These are phyloP conservation scores for Huntiella savannae DNA, from an alignment of 2,329 filamentous ascomycete species.

Conservation along the genomic window DNA sequence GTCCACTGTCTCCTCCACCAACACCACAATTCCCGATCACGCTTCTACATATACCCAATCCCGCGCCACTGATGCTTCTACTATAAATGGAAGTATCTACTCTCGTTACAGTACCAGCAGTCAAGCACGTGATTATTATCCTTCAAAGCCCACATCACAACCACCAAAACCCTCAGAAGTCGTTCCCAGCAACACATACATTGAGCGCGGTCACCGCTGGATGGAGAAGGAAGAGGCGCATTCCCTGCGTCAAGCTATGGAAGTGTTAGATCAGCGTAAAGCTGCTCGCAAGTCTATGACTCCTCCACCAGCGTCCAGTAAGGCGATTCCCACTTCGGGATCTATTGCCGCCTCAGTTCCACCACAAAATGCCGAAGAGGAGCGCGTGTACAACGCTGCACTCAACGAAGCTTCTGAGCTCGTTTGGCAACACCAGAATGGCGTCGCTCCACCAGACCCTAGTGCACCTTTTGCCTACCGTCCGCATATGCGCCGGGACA, in stretches of 20 bases:
- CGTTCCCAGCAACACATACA: constrained; percentile 48
- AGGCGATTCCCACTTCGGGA: constrained; percentile 7
- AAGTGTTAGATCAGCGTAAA: constrained; percentile 46
- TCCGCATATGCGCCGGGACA: constrained; percentile 49
- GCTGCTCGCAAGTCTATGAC: constrained; percentile 14
- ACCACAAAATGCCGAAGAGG: constrained; percentile 32
- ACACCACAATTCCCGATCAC: constrained; percentile 9
- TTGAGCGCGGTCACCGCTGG: constrained; percentile 56
- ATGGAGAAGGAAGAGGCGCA: constrained; percentile 64
- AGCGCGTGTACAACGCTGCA: constrained; percentile 47
- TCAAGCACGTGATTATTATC: constrained; percentile 33
- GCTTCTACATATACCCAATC: constrained; percentile 7
- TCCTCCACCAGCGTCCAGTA: not conserved
- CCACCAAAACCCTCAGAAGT: constrained; percentile 39
- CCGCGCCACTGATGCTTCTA: constrained; percentile 9
- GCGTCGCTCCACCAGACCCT: constrained; percentile 28
- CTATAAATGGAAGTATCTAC: constrained; percentile 22
- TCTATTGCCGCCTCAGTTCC: constrained; percentile 12
- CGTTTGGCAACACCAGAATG: constrained; percentile 55
- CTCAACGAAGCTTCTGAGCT: constrained; percentile 62
- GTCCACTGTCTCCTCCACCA: constrained; percentile 6
- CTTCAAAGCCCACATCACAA: constrained; percentile 19
- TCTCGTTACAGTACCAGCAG: constrained; percentile 30
- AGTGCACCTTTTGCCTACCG: constrained; percentile 49
- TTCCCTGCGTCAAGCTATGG: constrained; percentile 51